Conservation (phyloP, 164 flowering plant species). For the Chloranthus sessilifolius region DNA sequence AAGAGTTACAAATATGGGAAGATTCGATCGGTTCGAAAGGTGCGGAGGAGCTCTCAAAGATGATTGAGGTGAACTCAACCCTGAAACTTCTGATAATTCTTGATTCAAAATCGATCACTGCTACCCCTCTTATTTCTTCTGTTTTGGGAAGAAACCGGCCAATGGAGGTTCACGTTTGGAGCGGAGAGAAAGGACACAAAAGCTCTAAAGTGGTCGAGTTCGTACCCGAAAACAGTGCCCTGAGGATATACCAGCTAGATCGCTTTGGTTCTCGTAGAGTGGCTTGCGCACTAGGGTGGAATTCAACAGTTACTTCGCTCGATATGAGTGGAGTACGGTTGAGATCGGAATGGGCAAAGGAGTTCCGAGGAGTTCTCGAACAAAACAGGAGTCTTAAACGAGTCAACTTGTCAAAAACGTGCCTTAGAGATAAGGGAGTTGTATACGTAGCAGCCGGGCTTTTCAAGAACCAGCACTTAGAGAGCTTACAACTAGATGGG, state of each 20-base stretch:
- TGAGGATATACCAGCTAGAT: constrained; percentile 60
- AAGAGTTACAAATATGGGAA: constrained; percentile 93
- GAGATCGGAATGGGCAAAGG: constrained; percentile 84
- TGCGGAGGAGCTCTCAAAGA: constrained; percentile 88
- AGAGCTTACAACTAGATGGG: constrained; percentile 60
- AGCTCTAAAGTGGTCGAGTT: constrained; percentile 79
- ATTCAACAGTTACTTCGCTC: constrained; percentile 64
- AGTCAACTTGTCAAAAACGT: constrained; percentile 64
- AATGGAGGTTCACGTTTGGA: constrained; percentile 92
- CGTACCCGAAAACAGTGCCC: constrained; percentile 57
- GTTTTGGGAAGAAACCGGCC: constrained; percentile 68
- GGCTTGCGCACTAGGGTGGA: constrained; percentile 70
- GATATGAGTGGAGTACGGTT: constrained; percentile 83
- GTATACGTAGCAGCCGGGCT: constrained; percentile 90
- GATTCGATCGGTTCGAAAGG: constrained; percentile 89
- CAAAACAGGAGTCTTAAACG: constrained; percentile 69
- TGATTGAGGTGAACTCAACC: constrained; percentile 78
- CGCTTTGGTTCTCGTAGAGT: constrained; percentile 66
- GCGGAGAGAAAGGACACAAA: constrained; percentile 40
- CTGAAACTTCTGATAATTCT: constrained; percentile 67
- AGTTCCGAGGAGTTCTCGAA: constrained; percentile 72
- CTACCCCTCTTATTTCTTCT: constrained; percentile 81
- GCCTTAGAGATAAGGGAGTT: constrained; percentile 74
- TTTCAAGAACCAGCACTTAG: constrained; percentile 61
- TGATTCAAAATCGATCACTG: constrained; percentile 56